Evolutionary conservation across 768 basidiomycete species (phyloP).

Genomic region (Hericium alpestre): DNA sequence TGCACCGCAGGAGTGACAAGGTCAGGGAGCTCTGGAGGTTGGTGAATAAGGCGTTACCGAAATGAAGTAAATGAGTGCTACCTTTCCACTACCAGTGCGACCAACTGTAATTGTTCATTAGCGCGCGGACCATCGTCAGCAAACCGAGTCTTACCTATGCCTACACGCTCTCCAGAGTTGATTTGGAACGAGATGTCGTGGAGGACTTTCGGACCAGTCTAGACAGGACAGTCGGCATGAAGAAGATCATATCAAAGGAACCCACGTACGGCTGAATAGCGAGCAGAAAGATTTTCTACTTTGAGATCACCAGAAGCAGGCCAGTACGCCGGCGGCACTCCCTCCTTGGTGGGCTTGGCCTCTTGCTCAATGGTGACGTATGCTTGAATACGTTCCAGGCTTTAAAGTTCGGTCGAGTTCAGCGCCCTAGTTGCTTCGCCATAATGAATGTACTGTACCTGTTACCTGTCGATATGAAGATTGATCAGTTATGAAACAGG

Average conservation of each 20-base stretch:
- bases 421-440: neutral
- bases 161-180: conserved; percentile 47
- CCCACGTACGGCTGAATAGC: conserved; percentile 27
- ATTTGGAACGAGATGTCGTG: conserved; percentile 41
- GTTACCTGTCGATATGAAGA: conserved; percentile 13
- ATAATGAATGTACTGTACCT: conserved; percentile 13
- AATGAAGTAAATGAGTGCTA: conserved; percentile 13
- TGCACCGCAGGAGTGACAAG: conserved; percentile 42
- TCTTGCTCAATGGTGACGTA: conserved; percentile 53
- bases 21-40: conserved; percentile 33
- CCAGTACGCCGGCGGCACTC: conserved; percentile 55
- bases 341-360: conserved; percentile 26
- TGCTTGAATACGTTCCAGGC: conserved; percentile 41
- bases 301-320: conserved; percentile 45
- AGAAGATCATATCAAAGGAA: neutral
- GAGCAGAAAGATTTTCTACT: conserved; percentile 42
- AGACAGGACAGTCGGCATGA: neutral
- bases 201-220: conserved; percentile 47
- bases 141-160: conserved; percentile 30
- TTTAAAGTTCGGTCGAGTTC: conserved; percentile 10
- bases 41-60: neutral
- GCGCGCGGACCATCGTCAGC: neutral
- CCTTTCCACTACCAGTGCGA: conserved; percentile 48
- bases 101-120: conserved; percentile 30
- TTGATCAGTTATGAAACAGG: too few species aligned